phyloP scores from a whole-genome alignment of 306 rosid genomes.

The Casuarina cunninghamiana region DNA sequence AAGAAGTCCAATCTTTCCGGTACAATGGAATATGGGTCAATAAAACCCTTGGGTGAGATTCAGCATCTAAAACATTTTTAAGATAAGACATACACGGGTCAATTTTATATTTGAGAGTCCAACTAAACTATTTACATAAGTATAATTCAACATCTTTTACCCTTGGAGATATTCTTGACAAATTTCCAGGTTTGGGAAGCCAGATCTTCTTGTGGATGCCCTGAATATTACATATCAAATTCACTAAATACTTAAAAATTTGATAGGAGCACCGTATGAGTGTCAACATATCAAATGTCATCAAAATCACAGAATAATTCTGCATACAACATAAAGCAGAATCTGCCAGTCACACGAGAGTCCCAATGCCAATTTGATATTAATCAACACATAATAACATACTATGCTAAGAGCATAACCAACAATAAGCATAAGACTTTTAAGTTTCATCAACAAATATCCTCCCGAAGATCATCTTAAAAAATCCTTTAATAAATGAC shows the following conservation, averaged over 20 bases:
- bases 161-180: conserved; percentile 62
- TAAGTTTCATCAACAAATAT: neutral
- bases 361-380: neutral
- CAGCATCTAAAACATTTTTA: conserved; percentile 40
- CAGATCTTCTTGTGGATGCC: conserved; percentile 44
- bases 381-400: neutral
- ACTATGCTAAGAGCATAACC: neutral
- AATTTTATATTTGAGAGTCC: conserved; percentile 5
- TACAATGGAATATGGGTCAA: conserved; percentile 80
- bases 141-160: conserved; percentile 40
- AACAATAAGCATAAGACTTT: neutral
- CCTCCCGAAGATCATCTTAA: neutral
- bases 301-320: neutral
- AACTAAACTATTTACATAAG: conserved; percentile 24
- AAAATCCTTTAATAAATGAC: neutral
- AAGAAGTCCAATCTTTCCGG: conserved; percentile 55
- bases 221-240: conserved; percentile 47
- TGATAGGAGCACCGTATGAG: conserved; percentile 12
- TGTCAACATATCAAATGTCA: conserved; percentile 15
- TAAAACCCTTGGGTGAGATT: conserved; percentile 60
- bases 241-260: conserved; percentile 21
- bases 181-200: conserved; percentile 55
- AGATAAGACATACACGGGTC: conserved; percentile 18
- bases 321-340: neutral
- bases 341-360: neutral